phyloP scores from a whole-genome alignment of 805 yeast species.

The Yamadazyma sp. region DNA sequence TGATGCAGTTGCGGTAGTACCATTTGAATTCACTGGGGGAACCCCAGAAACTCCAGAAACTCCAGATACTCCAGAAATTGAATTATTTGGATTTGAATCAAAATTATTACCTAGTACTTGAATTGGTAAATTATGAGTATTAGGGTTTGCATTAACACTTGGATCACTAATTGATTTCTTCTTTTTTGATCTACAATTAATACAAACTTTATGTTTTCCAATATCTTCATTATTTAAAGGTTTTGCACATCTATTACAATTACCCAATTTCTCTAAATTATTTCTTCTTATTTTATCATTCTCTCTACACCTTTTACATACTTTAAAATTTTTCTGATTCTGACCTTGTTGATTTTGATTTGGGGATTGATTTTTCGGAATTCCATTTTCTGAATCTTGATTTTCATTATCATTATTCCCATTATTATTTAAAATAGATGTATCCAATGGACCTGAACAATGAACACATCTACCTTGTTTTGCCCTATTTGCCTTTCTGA shows the following conservation, averaged over 20 bases:
- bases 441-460: conserved; percentile 56
- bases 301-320: conserved; percentile 62
- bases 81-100: conserved; percentile 3
- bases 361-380: conserved; percentile 12
- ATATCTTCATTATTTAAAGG: conserved; percentile 43
- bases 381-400: conserved; percentile 1
- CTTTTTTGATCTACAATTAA: conserved; percentile 51
- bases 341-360: too few relatives aligned
- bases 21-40: background rate
- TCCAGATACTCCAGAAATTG: background rate
- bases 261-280: conserved; percentile 53
- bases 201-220: conserved; percentile 56
- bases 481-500: conserved; percentile 55
- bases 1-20: background rate
- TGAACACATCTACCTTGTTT: conserved; percentile 67
- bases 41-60: conserved; percentile 3
- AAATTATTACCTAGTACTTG: background rate
- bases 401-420: conserved; percentile 12
- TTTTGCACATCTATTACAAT: conserved; percentile 62
- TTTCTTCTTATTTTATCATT: conserved; percentile 58
- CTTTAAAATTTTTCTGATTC: conserved; percentile 53
- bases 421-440: conserved; percentile 33
- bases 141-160: background rate
- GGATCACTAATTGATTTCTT: conserved; percentile 27
- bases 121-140: background rate